A percentile compares a stretch with the other conserved stretches of the same genome.
Conservation (phyloP, 2,329 filamentous ascomycete species). For the Elsinoe australis region DNA sequence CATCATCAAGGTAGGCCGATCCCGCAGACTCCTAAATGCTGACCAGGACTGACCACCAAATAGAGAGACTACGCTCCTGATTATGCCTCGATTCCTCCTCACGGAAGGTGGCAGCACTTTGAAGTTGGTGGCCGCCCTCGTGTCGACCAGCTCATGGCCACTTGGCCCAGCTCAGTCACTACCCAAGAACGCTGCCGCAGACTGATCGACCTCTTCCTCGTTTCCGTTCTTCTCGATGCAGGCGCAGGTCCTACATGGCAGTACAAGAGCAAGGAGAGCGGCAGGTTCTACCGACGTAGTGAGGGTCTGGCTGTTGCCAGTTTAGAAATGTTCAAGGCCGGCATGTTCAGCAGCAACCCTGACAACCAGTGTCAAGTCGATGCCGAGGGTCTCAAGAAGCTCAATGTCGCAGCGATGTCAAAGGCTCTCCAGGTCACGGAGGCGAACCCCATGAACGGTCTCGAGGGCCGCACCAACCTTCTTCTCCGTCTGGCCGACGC, state of each 20-base stretch:
- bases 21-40: neutral
- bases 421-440: slow-evolving; percentile 78
- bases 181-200: slow-evolving; percentile 65
- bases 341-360: slow-evolving; percentile 75
- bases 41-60: slow-evolving; percentile 14
- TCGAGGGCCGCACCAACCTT: slow-evolving; percentile 76
- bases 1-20: slow-evolving; percentile 75
- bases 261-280: slow-evolving; percentile 86
- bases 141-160: slow-evolving; percentile 61
- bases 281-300: slow-evolving; percentile 71
- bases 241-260: slow-evolving; percentile 86
- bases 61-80: slow-evolving; percentile 64
- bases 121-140: slow-evolving; percentile 70
- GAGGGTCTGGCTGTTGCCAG: slow-evolving; percentile 76
- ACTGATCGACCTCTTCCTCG: slow-evolving; percentile 67
- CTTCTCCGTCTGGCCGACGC: slow-evolving; percentile 68
- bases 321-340: slow-evolving; percentile 88
- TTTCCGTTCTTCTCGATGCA: slow-evolving; percentile 77
- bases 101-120: slow-evolving; percentile 79
- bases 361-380: slow-evolving; percentile 85
- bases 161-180: slow-evolving; percentile 63
- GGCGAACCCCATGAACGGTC: slow-evolving; percentile 71
- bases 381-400: slow-evolving; percentile 63
- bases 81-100: slow-evolving; percentile 69
- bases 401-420: slow-evolving; percentile 68